Evolutionary conservation across 1,139 yeast species (phyloP).

Genomic region (Sugiyamaella novakii): DNA sequence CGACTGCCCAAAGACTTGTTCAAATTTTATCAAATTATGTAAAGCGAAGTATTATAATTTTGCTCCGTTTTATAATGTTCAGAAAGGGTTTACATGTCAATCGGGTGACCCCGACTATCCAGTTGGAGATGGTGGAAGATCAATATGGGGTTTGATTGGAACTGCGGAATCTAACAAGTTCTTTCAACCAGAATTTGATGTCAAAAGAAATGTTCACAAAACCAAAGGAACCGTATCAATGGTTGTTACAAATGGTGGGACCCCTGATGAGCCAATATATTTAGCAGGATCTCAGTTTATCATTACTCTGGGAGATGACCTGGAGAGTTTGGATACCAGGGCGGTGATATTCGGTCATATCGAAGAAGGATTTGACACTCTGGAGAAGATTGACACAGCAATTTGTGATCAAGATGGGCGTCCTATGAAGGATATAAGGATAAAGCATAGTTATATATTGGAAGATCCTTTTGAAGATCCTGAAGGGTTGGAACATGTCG

Average conservation of each 20-base stretch:
- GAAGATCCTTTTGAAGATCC: conserved; percentile 59
- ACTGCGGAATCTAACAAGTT: conserved; percentile 27
- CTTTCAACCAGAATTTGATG: conserved; percentile 29
- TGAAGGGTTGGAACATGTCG: conserved; percentile 33
- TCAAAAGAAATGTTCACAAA: conserved; percentile 32
- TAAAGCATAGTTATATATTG: conserved; percentile 53
- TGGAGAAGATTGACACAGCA: conserved; percentile 49
- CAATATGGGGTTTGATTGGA: conserved; percentile 43
- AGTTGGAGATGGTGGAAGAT: conserved; percentile 40
- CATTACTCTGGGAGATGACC: conserved; percentile 36
- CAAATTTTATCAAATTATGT: conserved; percentile 59
- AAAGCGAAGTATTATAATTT: conserved; percentile 56
- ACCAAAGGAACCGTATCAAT: conserved; percentile 49
- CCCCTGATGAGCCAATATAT: conserved; percentile 7
- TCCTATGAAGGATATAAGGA: conserved; percentile 54
- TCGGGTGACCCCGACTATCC: conserved; percentile 57
- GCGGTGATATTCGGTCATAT: conserved; percentile 53
- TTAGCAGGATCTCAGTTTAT: conserved; percentile 41
- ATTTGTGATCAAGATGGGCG: conserved; percentile 46
- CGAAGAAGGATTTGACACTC: conserved; percentile 52
- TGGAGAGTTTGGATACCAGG: conserved; percentile 29
- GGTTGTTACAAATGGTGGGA: conserved; percentile 28
- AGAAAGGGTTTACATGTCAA: conserved; percentile 45
- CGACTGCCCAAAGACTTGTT: conserved; percentile 46
- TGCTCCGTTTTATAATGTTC: conserved; percentile 52